Base-by-base conservation (phyloP, 2,329 filamentous ascomycete species). In the Arthrobotrys conoides region DNA sequence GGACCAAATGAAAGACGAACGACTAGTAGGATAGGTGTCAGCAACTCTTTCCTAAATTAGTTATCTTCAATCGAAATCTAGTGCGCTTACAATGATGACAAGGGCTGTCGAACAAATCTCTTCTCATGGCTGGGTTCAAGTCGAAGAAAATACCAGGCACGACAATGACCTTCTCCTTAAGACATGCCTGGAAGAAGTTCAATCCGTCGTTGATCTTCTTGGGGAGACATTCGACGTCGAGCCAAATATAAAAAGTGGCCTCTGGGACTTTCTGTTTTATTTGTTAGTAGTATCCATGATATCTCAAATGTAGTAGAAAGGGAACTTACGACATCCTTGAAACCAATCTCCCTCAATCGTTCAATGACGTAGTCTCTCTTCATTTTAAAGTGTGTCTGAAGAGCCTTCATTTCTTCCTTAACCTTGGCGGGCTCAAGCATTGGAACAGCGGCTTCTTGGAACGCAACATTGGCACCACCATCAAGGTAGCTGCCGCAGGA, bases 91-190 rank as follows among this genome's bases (percentile, higher is more conserved):
- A 78, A 36, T 78, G 75, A 51, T 78, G 75, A 33, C 76, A 79
- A 67, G 95, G 95, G 81, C 90, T 93, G 86, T 98, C 95, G 81
- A 98, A 98, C 81, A 98, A 85, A 84, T 98, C 95, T 84, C 95
- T 89, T 81, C 95, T 89, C 84, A 93, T 92, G 41, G 92, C 91
- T 3, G 95, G 95, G 86, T 98, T 98, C 80, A 98, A 86, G 83
- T 98, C 95, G 84, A 98, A 98, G 88, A 98, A 98, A 85, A 98
- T 98, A 77, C 95, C 95, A 0, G 95, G 95, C 3, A 98, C 95
- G 18, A 97, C 94, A 83, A 97, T 97, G 81, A 96, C 93, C 88
- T 96, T 96, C 87, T 97, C 94, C 83, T 92, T 90, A 53, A 98
- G 87, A 83, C 96, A 96, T 33, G 94, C 94, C 84, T 96, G 90